These are phyloP conservation scores for Euphorbia lathyris DNA, from an alignment of 345 rosid species.

Conservation along the genomic window DNA sequence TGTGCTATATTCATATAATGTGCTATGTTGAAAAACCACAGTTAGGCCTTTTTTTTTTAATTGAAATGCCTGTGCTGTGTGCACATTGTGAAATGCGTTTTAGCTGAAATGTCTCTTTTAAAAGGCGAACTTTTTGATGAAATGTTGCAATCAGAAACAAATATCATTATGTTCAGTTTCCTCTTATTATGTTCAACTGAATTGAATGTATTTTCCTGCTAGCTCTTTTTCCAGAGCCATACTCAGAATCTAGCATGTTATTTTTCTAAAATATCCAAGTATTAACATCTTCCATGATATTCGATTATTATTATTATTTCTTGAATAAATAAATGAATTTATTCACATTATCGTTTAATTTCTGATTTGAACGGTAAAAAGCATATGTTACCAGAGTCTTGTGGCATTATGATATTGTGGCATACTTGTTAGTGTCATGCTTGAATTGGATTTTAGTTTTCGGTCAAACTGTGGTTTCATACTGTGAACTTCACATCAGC, in stretches of 20 bases:
- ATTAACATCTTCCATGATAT: background rate
- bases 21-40: background rate
- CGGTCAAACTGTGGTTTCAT: background rate
- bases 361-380: background rate
- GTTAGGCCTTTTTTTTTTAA: background rate
- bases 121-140: background rate
- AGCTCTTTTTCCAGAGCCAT: background rate
- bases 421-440: background rate
- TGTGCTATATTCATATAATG: background rate
- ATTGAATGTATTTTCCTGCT: background rate
- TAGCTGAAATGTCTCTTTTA: background rate
- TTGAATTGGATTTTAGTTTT: background rate
- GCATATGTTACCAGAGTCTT: background rate
- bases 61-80: background rate
- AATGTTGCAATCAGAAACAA: background rate
- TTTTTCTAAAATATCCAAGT: background rate
- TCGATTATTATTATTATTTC: too few relatives aligned
- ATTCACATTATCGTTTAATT: background rate
- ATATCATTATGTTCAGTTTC: background rate
- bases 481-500: constrained; percentile 1
- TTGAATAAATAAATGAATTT: background rate
- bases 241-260: background rate
- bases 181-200: background rate
- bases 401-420: background rate
- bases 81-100: background rate